Conservation (phyloP, 176 grass and related monocot species). For the Saccharum officinarum region DNA sequence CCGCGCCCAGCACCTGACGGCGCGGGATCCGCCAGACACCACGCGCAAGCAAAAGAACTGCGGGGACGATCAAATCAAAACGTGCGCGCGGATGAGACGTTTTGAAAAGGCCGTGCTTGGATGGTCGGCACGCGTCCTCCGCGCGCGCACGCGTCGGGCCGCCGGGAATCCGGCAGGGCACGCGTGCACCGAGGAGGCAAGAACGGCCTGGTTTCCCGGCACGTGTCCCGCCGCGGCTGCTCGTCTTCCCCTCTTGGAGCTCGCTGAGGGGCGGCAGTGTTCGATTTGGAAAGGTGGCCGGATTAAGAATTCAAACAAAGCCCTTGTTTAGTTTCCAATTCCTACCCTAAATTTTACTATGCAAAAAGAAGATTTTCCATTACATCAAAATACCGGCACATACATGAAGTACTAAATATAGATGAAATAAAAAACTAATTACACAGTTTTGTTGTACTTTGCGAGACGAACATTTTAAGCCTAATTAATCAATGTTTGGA, state of each 20-base stretch:
- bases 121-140: constrained; percentile 26
- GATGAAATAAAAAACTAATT: too few relatives aligned
- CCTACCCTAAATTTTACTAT: too few relatives aligned
- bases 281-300: constrained; percentile 25
- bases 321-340: too few relatives aligned
- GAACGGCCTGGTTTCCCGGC: background rate
- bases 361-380: too few relatives aligned
- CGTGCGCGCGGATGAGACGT: background rate
- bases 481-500: too few relatives aligned
- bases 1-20: constrained; percentile 14
- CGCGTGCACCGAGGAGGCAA: background rate
- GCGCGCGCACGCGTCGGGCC: background rate
- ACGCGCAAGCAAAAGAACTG: background rate
- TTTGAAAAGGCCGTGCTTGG: background rate
- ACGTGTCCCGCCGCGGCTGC: background rate
- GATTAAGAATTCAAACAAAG: background rate
- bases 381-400: too few relatives aligned
- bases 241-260: background rate
- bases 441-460: too few relatives aligned
- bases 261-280: background rate
- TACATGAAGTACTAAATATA: too few relatives aligned
- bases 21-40: background rate
- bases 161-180: background rate
- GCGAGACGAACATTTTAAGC: too few relatives aligned
- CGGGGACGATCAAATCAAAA: background rate